Evolutionary conservation across 2,329 filamentous ascomycete species (phyloP).

Genomic region (Trichoderma citrinoviride): DNA sequence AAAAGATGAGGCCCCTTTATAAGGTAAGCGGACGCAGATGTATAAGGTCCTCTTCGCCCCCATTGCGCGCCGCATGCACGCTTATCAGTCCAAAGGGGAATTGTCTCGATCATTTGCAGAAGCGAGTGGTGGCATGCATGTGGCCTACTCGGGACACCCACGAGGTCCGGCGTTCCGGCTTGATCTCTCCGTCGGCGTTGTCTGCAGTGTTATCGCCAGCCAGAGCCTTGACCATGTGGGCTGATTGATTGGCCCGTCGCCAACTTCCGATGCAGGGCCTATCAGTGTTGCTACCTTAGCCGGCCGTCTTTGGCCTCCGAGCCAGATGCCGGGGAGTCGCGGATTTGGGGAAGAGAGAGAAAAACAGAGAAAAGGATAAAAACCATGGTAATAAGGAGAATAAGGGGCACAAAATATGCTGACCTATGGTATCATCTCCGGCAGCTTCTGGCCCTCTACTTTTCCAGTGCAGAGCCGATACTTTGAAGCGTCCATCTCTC

Average conservation of each 20-base stretch:
- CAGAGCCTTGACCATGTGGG: conserved; percentile 31
- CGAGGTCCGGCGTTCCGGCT: background rate
- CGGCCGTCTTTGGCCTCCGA: background rate
- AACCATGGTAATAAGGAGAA: background rate
- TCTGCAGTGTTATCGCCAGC: conserved; percentile 5
- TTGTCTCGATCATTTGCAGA: background rate
- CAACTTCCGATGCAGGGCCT: conserved; percentile 6
- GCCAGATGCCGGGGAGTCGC: background rate
- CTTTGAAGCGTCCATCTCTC: no score
- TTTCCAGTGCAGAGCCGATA: no score
- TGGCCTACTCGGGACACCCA: background rate
- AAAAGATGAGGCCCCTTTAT: no score
- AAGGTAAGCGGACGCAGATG: no score
- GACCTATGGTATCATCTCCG: no score
- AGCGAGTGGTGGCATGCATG: background rate
- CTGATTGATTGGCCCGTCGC: conserved; percentile 26
- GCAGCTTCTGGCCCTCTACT: no score
- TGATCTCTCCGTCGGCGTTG: background rate
- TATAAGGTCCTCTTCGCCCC: background rate
- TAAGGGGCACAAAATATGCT: background rate
- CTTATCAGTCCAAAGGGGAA: background rate
- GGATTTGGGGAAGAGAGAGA: background rate
- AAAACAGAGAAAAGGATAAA: background rate
- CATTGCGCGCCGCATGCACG: background rate
- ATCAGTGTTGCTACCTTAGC: background rate